Conservation (phyloP, 2,329 filamentous ascomycete species). For the Peltaster fructicola region DNA sequence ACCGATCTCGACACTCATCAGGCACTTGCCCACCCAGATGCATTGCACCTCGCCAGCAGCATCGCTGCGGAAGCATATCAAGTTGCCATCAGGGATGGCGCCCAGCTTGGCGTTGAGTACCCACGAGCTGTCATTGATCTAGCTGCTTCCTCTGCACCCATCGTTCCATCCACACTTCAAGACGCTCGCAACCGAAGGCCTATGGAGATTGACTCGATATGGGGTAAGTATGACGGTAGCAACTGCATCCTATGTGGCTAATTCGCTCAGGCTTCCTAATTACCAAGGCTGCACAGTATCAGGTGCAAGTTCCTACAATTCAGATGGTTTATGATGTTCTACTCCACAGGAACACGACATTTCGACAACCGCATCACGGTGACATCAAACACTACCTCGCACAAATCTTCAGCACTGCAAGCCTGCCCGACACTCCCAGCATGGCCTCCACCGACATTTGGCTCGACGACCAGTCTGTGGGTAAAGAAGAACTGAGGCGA, state of each 20-base stretch:
- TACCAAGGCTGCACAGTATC: slow-evolving; percentile 1
- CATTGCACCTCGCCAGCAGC: slow-evolving; percentile 5
- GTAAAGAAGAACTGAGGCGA: no score
- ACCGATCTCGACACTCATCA: slow-evolving; percentile 9
- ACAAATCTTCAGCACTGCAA: no score
- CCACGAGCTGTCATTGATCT: slow-evolving; percentile 6
- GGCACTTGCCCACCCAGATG: slow-evolving; percentile 5
- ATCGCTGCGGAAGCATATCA: slow-evolving; percentile 9
- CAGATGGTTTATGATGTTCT: slow-evolving; percentile 1
- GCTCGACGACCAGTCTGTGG: no score
- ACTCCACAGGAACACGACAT: neutral
- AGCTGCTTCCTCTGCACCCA: slow-evolving; percentile 5
- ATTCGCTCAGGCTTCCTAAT: neutral
- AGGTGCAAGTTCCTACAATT: neutral
- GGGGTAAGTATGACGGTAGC: slow-evolving; percentile 6
- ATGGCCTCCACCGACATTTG: no score
- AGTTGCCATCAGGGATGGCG: slow-evolving; percentile 7
- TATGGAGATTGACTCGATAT: slow-evolving; percentile 10
- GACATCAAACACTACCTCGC: slow-evolving; percentile 9
- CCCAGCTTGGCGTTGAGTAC: slow-evolving; percentile 5
- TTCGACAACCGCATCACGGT: neutral
- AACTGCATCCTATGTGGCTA: neutral
- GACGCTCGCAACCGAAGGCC: slow-evolving; percentile 9
- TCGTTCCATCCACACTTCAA: slow-evolving; percentile 12
- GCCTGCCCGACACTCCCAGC: no score